phyloP scores from a whole-genome alignment of 2,329 filamentous ascomycete species.

The Colletotrichum chrysophilum region DNA sequence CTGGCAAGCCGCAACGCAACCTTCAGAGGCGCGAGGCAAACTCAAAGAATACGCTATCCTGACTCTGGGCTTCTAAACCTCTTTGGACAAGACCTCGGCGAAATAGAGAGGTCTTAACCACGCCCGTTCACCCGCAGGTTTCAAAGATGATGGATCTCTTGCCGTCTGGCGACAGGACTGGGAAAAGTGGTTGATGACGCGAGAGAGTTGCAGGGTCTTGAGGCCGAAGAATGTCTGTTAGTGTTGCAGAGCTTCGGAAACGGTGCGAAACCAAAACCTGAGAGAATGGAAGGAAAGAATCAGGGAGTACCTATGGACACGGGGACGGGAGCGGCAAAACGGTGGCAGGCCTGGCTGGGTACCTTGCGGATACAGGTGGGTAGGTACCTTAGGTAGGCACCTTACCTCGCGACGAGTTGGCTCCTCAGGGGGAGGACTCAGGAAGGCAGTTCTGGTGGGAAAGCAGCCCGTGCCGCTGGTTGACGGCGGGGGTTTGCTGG shows the following conservation, averaged over 20 bases:
- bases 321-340: not conserved
- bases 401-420: not conserved
- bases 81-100: not conserved
- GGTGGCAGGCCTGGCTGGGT: not conserved
- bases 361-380: not conserved
- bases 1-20: not conserved
- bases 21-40: not conserved
- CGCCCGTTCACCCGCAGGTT: not conserved
- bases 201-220: not conserved
- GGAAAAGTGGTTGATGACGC: not conserved
- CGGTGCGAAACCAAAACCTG: not conserved
- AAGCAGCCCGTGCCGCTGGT: not conserved
- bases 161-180: not conserved
- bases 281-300: not conserved
- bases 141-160: not conserved
- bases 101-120: not conserved
- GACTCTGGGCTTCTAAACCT: not conserved
- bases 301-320: not conserved
- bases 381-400: not conserved
- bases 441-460: not conserved
- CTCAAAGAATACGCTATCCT: not conserved
- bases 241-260: not conserved
- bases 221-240: not conserved
- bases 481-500: not conserved
- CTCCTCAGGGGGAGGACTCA: not conserved